phyloP scores from a whole-genome alignment of 371 early-diverging fungal genomes.

The Zopfochytrium polystomum region DNA sequence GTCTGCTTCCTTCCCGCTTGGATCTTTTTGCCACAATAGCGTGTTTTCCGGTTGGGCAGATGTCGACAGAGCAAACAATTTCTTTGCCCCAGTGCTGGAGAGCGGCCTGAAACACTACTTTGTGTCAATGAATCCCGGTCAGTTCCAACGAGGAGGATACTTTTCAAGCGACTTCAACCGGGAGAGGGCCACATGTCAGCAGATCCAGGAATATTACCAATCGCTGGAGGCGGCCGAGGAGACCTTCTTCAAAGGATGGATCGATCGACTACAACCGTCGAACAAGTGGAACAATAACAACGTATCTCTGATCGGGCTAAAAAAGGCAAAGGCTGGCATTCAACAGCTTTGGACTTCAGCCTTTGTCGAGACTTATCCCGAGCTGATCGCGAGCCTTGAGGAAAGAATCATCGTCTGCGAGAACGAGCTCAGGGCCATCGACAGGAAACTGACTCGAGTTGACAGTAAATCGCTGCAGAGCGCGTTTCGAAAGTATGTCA shows the following conservation, averaged over 20 bases:
- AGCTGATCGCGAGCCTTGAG: not conserved
- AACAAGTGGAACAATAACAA: not conserved
- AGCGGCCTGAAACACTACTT: not conserved
- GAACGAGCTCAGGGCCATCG: not conserved
- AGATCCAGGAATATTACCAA: not conserved
- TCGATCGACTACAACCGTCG: too few species aligned
- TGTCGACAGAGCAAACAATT: not conserved
- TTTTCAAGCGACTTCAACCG: too few species aligned
- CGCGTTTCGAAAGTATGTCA: not conserved
- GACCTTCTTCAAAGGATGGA: not conserved
- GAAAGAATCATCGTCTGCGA: not conserved
- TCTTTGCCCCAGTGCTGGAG: not conserved
- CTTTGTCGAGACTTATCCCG: not conserved
- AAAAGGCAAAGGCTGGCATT: not conserved
- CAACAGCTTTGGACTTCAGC: not conserved
- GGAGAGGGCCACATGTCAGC: not conserved
- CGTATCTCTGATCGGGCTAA: not conserved
- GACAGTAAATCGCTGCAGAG: not conserved
- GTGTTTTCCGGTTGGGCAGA: too few species aligned
- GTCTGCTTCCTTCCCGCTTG: too few species aligned
- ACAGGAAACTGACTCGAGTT: not conserved
- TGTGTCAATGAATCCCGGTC: not conserved
- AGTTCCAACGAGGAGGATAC: too few species aligned
- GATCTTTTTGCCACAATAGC: too few species aligned
- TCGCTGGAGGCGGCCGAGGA: not conserved